phyloP scores from a whole-genome alignment of 2,329 filamentous ascomycete species.

The Apiospora arundinis region DNA sequence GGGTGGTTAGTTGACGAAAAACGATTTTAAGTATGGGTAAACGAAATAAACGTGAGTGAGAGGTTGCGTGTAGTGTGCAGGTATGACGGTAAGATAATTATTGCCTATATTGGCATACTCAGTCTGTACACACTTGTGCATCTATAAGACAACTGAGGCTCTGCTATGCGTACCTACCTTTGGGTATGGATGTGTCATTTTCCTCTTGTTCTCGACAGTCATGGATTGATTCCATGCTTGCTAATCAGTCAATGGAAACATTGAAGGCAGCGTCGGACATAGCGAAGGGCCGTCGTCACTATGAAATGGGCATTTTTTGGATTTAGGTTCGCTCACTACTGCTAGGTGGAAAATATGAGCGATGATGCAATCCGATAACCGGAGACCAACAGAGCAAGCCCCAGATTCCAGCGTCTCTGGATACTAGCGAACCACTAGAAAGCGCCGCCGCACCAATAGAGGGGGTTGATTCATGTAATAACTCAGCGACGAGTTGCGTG shows the following conservation, averaged over 20 bases:
- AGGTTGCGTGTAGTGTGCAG: neutral
- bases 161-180: neutral
- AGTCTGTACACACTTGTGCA: neutral
- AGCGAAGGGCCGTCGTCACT: neutral
- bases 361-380: conserved; percentile 22
- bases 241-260: neutral
- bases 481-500: conserved; percentile 3
- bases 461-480: conserved; percentile 11
- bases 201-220: too few species aligned
- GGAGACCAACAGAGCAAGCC: conserved; percentile 9
- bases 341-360: conserved; percentile 12
- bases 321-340: neutral
- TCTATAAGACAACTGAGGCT: neutral
- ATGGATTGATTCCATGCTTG: neutral
- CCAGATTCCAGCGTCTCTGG: conserved; percentile 13
- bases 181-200: too few species aligned
- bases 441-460: conserved; percentile 14
- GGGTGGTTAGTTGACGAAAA: neutral
- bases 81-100: neutral
- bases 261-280: neutral
- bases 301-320: neutral
- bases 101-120: neutral
- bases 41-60: neutral
- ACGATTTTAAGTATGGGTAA: neutral
- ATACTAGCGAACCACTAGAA: conserved; percentile 17